These are phyloP conservation scores for Ascomycota sp. DNA, from an alignment of 2,329 filamentous ascomycete species.

Conservation along the genomic window DNA sequence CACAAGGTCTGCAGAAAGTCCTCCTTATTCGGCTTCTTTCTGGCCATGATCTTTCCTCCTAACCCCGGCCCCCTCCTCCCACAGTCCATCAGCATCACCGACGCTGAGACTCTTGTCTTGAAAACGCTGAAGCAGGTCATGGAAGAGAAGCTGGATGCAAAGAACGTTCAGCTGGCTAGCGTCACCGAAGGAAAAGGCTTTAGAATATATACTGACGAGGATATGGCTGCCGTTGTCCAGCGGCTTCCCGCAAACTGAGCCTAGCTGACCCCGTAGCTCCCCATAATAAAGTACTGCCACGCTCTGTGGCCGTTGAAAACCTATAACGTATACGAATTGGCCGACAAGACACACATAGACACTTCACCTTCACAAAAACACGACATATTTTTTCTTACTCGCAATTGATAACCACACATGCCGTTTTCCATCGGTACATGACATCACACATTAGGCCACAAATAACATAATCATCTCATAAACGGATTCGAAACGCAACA, in stretches of 20 bases:
- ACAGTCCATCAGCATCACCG: conserved; percentile 69
- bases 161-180: conserved; percentile 95
- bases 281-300: too few species aligned
- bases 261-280: too few species aligned
- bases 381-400: too few species aligned
- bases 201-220: conserved; percentile 93
- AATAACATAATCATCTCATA: too few species aligned
- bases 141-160: conserved; percentile 98
- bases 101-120: conserved; percentile 85
- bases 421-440: too few species aligned
- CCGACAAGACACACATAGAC: too few species aligned
- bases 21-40: background rate
- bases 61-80: background rate
- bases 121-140: conserved; percentile 99
- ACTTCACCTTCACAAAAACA: too few species aligned
- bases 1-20: conserved; percentile 54
- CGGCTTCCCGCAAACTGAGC: conserved; percentile 50
- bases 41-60: background rate
- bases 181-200: conserved; percentile 97
- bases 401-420: too few species aligned
- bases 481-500: too few species aligned
- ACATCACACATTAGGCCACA: too few species aligned
- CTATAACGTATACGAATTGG: too few species aligned
- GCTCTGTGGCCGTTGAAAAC: too few species aligned
- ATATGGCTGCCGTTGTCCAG: conserved; percentile 86